These are phyloP conservation scores for Yarrowia phangngaensis DNA, from an alignment of 805 yeast genomes.

Conservation along the genomic window DNA sequence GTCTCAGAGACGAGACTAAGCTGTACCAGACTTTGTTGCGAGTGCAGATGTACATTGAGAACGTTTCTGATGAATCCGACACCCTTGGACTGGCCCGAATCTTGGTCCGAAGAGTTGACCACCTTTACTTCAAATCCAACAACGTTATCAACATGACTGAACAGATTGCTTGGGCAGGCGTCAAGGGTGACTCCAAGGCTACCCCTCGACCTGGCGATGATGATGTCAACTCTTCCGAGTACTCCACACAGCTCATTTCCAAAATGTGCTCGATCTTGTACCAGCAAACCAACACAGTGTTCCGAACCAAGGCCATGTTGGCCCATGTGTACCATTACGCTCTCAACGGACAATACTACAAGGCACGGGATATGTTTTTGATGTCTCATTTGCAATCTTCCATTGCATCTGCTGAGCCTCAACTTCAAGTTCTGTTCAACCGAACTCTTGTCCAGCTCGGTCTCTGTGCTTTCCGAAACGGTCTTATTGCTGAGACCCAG, in stretches of 20 bases:
- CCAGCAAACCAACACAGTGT: constrained; percentile 60
- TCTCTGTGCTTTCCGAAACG: constrained; percentile 87
- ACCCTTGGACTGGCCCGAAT: constrained; percentile 51
- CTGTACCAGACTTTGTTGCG: constrained; percentile 75
- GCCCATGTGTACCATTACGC: constrained; percentile 88
- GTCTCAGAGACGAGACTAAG: constrained; percentile 80
- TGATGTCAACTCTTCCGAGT: constrained; percentile 38
- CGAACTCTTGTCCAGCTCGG: constrained; percentile 95
- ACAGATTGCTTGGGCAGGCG: constrained; percentile 63
- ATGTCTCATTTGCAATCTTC: constrained; percentile 79
- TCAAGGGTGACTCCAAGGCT: constrained; percentile 40
- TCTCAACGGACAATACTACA: constrained; percentile 73
- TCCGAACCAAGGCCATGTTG: constrained; percentile 79
- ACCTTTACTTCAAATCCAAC: constrained; percentile 86
- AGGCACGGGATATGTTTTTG: constrained; percentile 84
- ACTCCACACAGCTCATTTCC: constrained; percentile 58
- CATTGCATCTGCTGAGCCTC: constrained; percentile 79
- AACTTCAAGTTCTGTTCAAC: constrained; percentile 87
- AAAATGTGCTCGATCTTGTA: constrained; percentile 61
- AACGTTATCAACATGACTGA: constrained; percentile 68
- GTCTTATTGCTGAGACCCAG: constrained; percentile 79
- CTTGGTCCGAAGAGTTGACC: constrained; percentile 80
- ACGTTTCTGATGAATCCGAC: constrained; percentile 39
- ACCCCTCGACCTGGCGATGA: constrained; percentile 40
- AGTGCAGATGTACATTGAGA: constrained; percentile 80